Percentiles rank a stretch among this genome's conserved stretches.
phyloP scores from a whole-genome alignment of 441 rosid species.

The Populus hybrid region DNA sequence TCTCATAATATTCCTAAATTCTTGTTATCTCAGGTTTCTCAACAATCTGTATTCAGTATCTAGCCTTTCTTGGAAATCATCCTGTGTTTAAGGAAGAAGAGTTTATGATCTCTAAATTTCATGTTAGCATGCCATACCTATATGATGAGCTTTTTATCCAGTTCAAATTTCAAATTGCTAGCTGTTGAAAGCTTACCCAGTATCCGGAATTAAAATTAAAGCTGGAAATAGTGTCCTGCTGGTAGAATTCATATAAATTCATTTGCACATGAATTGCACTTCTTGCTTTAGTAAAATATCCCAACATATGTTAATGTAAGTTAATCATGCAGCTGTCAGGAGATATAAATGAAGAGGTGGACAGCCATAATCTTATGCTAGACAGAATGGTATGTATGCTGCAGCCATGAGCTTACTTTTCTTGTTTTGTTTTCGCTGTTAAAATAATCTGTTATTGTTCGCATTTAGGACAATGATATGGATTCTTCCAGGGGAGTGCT shows the following conservation, averaged over 20 bases:
- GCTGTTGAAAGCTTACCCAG: neutral
- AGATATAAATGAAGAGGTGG: slow-evolving; percentile 92
- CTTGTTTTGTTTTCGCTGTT: slow-evolving; percentile 19
- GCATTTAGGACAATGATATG: slow-evolving; percentile 85
- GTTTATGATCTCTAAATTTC: neutral
- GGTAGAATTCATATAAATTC: neutral
- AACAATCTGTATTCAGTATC: neutral
- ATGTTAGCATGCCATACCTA: neutral
- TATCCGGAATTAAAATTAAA: neutral
- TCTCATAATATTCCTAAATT: neutral
- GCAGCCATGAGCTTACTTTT: neutral
- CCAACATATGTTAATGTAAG: slow-evolving; percentile 4
- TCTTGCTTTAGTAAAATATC: neutral
- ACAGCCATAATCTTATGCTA: slow-evolving; percentile 78
- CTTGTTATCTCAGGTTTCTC: neutral
- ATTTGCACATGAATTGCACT: neutral
- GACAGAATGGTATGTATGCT: slow-evolving; percentile 74
- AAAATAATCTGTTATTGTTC: slow-evolving; percentile 14
- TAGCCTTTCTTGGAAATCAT: neutral
- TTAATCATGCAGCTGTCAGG: slow-evolving; percentile 67
- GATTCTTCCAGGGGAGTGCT: slow-evolving; percentile 91
- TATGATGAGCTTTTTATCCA: neutral
- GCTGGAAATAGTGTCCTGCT: neutral
- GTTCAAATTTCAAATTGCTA: neutral
- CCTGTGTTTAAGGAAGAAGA: neutral